These are phyloP conservation scores for Chaetothyriales sp. DNA, from an alignment of 2,329 filamentous ascomycete species.

Conservation along the genomic window DNA sequence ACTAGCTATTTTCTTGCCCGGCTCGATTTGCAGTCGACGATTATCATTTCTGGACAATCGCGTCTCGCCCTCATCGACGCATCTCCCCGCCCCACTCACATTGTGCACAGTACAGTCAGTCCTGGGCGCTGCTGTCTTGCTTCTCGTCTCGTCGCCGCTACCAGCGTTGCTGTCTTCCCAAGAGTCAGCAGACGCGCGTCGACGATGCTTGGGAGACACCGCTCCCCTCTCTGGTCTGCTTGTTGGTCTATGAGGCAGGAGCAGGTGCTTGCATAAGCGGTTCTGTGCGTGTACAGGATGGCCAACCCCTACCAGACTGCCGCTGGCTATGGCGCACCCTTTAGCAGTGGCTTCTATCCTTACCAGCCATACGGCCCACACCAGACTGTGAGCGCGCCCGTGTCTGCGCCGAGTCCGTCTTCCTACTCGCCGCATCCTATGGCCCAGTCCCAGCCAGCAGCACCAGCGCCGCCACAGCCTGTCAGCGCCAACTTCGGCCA, in stretches of 20 bases:
- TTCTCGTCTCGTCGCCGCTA: not conserved
- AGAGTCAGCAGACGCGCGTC: not conserved
- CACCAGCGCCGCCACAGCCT: not conserved
- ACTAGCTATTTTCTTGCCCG: not conserved
- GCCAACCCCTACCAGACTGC: not conserved
- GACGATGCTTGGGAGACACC: not conserved
- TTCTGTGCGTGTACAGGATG: not conserved
- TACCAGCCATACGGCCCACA: not conserved
- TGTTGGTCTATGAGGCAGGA: not conserved
- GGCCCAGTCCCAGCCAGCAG: not conserved
- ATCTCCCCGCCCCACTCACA: too few species aligned
- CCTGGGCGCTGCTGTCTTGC: not conserved
- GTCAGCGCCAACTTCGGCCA: not conserved
- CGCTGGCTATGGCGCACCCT: not conserved
- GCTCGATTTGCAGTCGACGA: not conserved
- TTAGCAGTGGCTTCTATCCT: not conserved
- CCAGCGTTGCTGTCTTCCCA: not conserved
- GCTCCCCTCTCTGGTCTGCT: not conserved
- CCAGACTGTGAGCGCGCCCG: not conserved
- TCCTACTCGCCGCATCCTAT: not conserved
- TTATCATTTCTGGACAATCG: not conserved
- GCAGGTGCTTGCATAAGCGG: not conserved
- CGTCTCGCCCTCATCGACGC: not conserved
- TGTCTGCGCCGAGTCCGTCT: not conserved
- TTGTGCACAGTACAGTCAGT: not conserved